These are phyloP conservation scores for Leishmania tropica DNA, from an alignment of 208 protist genomes.

Conservation along the genomic window DNA sequence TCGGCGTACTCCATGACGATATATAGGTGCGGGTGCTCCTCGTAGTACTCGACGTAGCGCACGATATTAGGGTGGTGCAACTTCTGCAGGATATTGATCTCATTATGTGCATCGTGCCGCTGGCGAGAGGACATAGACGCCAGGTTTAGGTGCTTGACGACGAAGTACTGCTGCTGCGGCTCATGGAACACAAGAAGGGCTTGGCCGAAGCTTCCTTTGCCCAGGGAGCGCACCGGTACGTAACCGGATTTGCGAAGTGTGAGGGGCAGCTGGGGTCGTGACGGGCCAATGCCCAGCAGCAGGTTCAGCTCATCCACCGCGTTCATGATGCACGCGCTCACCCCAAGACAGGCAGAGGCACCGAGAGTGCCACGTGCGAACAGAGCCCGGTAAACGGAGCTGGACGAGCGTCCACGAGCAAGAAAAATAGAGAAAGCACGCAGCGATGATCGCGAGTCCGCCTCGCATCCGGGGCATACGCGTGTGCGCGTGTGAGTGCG, in stretches of 20 bases:
- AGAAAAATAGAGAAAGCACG: not conserved
- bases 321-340: slow-evolving; percentile 50
- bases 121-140: slow-evolving; percentile 70
- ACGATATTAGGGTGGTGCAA: slow-evolving; percentile 90
- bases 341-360: not conserved
- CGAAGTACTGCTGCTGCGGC: slow-evolving; percentile 56
- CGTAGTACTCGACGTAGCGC: slow-evolving; percentile 82
- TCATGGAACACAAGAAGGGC: slow-evolving; percentile 81
- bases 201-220: slow-evolving; percentile 88
- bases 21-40: slow-evolving; percentile 82
- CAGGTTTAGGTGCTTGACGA: slow-evolving; percentile 89
- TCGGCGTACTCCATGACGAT: slow-evolving; percentile 94
- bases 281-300: slow-evolving; percentile 82
- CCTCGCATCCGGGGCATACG: not conserved
- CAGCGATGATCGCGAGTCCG: not conserved
- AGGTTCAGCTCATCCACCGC: slow-evolving; percentile 87
- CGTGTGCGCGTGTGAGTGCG: not conserved
- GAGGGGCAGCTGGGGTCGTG: slow-evolving; percentile 69
- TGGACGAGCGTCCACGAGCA: too few relatives aligned
- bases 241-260: slow-evolving; percentile 76
- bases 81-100: slow-evolving; percentile 85
- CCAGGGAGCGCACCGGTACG: slow-evolving; percentile 62
- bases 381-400: not conserved
- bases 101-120: slow-evolving; percentile 79
- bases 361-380: not conserved